phyloP scores from a whole-genome alignment of 2,329 filamentous ascomycete species.

The Monosporascus ibericus region DNA sequence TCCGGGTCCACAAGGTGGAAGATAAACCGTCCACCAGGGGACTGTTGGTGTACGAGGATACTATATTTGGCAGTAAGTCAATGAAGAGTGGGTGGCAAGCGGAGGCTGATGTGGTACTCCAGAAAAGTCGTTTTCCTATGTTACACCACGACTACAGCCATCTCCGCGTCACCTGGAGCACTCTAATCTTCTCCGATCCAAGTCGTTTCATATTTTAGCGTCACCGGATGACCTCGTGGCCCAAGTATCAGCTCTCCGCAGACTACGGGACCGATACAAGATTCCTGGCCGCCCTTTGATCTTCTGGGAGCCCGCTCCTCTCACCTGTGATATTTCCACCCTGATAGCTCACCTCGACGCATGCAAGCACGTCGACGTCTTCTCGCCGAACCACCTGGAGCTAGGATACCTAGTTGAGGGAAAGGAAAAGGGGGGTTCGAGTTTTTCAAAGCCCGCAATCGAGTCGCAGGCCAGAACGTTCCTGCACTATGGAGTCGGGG shows the following conservation, averaged over 20 bases:
- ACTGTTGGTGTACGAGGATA: conserved; percentile 14
- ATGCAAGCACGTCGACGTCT: conserved; percentile 23
- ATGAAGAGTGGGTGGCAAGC: too few relatives aligned
- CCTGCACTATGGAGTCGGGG: not conserved
- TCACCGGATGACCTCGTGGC: conserved; percentile 8
- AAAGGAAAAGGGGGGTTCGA: conserved; percentile 8
- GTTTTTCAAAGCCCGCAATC: conserved; percentile 14
- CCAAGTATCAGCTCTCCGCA: conserved; percentile 16
- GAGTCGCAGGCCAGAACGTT: not conserved
- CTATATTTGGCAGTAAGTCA: conserved; percentile 21
- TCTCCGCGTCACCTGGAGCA: conserved; percentile 5
- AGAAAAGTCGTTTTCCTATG: conserved; percentile 18
- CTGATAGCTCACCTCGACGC: conserved; percentile 19
- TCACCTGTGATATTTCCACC: conserved; percentile 14
- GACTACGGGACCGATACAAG: conserved; percentile 1
- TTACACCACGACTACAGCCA: conserved; percentile 12
- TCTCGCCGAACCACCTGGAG: conserved; percentile 33
- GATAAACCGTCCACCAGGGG: conserved; percentile 6
- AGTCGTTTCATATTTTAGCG: conserved; percentile 20
- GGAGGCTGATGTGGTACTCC: not conserved
- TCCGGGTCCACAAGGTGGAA: too few relatives aligned
- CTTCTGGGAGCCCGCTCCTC: conserved; percentile 10
- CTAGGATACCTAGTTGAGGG: conserved; percentile 17
- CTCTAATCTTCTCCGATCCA: conserved; percentile 6
- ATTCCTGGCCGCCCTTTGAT: conserved; percentile 2